Evolutionary conservation across 176 grass and related monocot species (phyloP), one percentile per base, ranked within the genome.

Genomic region (Cocos nucifera): DNA sequence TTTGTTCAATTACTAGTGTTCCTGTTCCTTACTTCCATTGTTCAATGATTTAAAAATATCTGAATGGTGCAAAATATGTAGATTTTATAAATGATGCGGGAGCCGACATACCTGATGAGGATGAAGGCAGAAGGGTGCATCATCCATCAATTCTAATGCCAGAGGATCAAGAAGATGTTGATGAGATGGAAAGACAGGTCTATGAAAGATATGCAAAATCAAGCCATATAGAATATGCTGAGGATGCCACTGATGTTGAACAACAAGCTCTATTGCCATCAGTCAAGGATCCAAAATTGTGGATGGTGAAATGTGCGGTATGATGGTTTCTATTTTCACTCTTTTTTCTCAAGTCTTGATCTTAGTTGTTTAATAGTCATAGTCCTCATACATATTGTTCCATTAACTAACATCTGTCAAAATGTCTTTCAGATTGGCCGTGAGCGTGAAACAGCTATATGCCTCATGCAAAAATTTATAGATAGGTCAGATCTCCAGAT

Each of bases 241-340:
- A 98, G 54, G 88, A 98, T 78, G 88, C 94, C 30, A 89, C 94
- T 50, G 88, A 98, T 24, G 94, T 98, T 17, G 94, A 98, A 24
- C 94, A 98, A 57, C 94, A 98, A 80, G 88, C 94, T 64, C 74
- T 98, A 21, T 80, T 98, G 66, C 94, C 94, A 14, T 93, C 94
- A 4, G 94, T 98, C 50, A 98, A 98, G 80, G 94, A 98, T 73
- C 94, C 94, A 54, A 98, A 98, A 64, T 80, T 98, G 7, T 98
- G 94, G 94, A 98, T 98, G 94, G 94, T 98, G 19, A 98, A 98
- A 86, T 98, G 94, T 26, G 84, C 81, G 57, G 94, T 98, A 82
- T 48, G 87, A 35, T 56, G 1, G 9, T 67, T 30, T 17, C 53
- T 21, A 3, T 4, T 73, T 24, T 22, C 15, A 21, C 15, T 44